Base-by-base conservation (phyloP, 2,329 filamentous ascomycete genomes). In the Fusarium sp. region DNA sequence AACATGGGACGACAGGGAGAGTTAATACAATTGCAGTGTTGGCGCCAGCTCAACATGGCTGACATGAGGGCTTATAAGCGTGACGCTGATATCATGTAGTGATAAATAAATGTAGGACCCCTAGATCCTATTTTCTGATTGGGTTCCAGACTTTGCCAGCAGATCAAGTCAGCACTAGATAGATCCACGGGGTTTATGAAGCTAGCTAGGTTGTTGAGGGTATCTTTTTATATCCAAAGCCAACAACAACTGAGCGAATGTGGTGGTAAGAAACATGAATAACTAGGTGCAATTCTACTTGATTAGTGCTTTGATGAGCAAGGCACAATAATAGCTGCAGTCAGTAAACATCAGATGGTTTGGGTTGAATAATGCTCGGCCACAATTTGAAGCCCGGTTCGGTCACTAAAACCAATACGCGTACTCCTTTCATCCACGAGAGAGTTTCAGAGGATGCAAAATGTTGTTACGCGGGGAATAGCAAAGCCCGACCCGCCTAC, bases 401-500 rank as follows among this genome's bases (percentile, higher is more conserved):
- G 50, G 67, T 48, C 45, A 28, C 50, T 14, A 48, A 45, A 32
- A 47, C 24, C 38, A 71, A 72, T 72, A 72, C 62, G 68, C 68
- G 68, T 72, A 72, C 54, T 47, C 24, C 42, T 52, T 50, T 47
- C 18, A 42, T 52, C 32, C 41, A 38, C 15, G 34, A 28, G 32
- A 52, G 34, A 26, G 34, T 54, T 54, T 22, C 34, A 28, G 51
- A 39, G 34, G 12, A 52, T 50, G 38, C 52, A 41, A 41, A 48
- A 34, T 17, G 34, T 59, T 34, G 66, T 44, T 71, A 54, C 45
- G 34, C 67, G 68, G 68, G 38, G 62, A 71, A 66, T 39, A 67
- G 45, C 42, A 51, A 71, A 72, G 51, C 42, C 68, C 68, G 67
- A 48, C 50, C 34, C 20, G 51, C 58, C 54, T 67, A 39, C 48